These are phyloP conservation scores for Talaromyces atroroseus DNA, from an alignment of 2,329 filamentous ascomycete genomes.

Conservation along the genomic window DNA sequence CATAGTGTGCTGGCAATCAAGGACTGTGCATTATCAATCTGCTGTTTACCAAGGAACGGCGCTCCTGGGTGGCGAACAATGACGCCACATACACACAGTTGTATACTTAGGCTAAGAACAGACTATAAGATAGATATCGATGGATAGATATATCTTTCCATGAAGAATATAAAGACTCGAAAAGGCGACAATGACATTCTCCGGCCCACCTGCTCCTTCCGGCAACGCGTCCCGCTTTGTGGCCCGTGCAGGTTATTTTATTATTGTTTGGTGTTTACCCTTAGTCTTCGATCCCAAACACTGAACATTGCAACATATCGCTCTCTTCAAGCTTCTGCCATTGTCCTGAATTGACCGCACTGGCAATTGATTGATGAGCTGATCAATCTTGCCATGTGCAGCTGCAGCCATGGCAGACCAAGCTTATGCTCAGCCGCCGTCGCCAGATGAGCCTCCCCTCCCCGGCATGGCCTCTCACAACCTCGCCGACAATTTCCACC, in stretches of 20 bases:
- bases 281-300: not conserved
- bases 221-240: conserved; percentile 4
- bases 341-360: too few species aligned
- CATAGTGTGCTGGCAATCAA: too few species aligned
- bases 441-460: conserved; percentile 12
- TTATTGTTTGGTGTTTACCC: not conserved
- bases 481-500: conserved; percentile 22
- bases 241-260: not conserved
- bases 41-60: too few species aligned
- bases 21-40: too few species aligned
- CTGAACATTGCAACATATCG: not conserved
- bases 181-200: too few species aligned
- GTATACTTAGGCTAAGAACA: too few species aligned
- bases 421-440: not conserved
- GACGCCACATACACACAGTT: too few species aligned
- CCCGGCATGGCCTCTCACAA: conserved; percentile 14
- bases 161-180: too few species aligned
- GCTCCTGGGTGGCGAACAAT: too few species aligned
- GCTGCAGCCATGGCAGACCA: conserved; percentile 11
- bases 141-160: too few species aligned
- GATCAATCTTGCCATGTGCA: conserved; percentile 2
- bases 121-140: too few species aligned
- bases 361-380: too few species aligned
- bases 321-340: not conserved
- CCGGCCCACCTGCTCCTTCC: not conserved